Evolutionary conservation across 169 alveolate species (phyloP).

Genomic region (Cryptosporidium xiaoi): DNA sequence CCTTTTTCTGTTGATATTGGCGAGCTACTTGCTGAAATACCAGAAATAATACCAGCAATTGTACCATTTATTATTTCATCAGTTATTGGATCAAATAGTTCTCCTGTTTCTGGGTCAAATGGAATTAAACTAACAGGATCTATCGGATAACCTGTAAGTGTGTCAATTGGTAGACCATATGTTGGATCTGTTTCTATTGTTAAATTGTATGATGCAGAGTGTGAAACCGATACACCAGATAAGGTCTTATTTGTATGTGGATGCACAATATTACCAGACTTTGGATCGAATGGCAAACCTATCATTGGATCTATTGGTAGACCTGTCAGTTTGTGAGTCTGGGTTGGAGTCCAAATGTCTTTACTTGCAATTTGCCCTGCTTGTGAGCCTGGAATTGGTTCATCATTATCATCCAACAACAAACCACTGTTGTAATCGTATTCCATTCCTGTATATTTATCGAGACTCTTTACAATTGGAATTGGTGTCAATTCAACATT

Average conservation of each 20-base stretch:
- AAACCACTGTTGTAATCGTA: slow-evolving; percentile 56
- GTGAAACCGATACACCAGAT: slow-evolving; percentile 25
- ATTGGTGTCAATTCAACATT: slow-evolving; percentile 55
- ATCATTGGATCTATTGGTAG: slow-evolving; percentile 57
- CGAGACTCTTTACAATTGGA: slow-evolving; percentile 20
- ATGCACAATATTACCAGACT: slow-evolving; percentile 36
- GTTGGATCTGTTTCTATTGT: slow-evolving; percentile 50
- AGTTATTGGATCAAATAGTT: slow-evolving; percentile 33
- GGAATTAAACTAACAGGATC: slow-evolving; percentile 65
- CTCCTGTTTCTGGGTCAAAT: slow-evolving; percentile 46
- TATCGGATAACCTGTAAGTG: slow-evolving; percentile 53
- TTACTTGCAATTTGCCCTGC: slow-evolving; percentile 35
- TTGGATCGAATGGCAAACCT: slow-evolving; percentile 72
- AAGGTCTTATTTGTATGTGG: slow-evolving; percentile 49
- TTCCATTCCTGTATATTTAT: slow-evolving; percentile 39
- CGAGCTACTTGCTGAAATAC: slow-evolving; percentile 14
- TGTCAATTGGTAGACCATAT: slow-evolving; percentile 63
- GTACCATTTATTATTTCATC: slow-evolving; percentile 30
- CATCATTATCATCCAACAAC: slow-evolving; percentile 4
- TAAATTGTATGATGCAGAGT: slow-evolving; percentile 11
- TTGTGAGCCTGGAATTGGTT: slow-evolving; percentile 69
- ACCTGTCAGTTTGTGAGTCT: slow-evolving; percentile 43
- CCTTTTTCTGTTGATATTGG: background rate
- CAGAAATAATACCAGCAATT: slow-evolving; percentile 50
- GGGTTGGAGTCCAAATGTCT: background rate